Evolutionary conservation across 139 green algal species (phyloP).

Genomic region (Tetradesmus obliquus): DNA sequence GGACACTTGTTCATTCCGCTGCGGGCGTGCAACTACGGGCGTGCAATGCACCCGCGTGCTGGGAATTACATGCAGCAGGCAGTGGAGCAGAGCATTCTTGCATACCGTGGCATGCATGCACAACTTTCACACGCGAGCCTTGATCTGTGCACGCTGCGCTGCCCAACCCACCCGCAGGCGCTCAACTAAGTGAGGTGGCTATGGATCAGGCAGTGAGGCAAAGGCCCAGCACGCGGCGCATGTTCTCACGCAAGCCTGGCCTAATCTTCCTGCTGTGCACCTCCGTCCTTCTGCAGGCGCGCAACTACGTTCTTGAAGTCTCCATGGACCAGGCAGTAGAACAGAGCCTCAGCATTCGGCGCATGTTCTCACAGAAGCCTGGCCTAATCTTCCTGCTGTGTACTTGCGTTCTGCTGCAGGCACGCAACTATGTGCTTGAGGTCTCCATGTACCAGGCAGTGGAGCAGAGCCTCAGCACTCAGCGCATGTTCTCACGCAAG

Average conservation of each 20-base stretch:
- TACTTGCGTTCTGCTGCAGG: conserved; percentile 41
- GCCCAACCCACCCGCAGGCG: background rate
- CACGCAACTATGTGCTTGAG: conserved; percentile 77
- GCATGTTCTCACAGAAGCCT: too few species aligned
- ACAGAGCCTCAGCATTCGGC: conserved; percentile 59
- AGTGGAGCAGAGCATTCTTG: conserved; percentile 67
- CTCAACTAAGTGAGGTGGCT: background rate
- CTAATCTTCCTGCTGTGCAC: background rate
- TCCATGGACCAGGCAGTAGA: conserved; percentile 78
- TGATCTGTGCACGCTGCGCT: too few species aligned
- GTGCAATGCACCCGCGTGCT: conserved; percentile 15
- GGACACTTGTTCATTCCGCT: background rate
- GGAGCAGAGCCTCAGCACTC: conserved; percentile 64
- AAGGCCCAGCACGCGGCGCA: too few species aligned
- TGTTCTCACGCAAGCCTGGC: too few species aligned
- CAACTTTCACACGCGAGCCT: background rate
- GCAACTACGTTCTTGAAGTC: conserved; percentile 77
- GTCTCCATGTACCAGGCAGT: conserved; percentile 77
- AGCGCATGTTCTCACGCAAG: background rate
- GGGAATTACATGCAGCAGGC: conserved; percentile 76
- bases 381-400: background rate
- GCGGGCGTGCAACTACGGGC: conserved; percentile 75
- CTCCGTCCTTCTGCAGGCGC: conserved; percentile 51
- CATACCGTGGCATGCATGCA: background rate
- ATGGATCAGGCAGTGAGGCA: too few species aligned